Conservation (phyloP, 1,284 basidiomycete species). For the Marasmius sp. region DNA sequence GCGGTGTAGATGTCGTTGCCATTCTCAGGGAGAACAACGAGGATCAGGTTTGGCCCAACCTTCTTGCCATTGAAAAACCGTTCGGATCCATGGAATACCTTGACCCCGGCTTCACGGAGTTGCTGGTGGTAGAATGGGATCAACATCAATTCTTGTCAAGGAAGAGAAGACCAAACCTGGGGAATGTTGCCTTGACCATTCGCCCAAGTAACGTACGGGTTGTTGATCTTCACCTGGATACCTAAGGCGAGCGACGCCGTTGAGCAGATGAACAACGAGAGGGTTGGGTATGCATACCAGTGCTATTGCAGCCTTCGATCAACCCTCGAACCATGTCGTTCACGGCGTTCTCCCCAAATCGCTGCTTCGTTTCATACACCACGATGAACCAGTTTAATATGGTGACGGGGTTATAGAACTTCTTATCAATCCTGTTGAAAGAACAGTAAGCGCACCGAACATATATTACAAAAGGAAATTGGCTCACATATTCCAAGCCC, state of each 20-base stretch:
- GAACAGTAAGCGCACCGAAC: neutral
- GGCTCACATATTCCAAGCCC: slow-evolving; percentile 68
- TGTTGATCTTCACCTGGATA: neutral
- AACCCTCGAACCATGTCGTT: slow-evolving; percentile 1
- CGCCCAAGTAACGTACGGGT: slow-evolving; percentile 40
- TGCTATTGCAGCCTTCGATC: neutral
- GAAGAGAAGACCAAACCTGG: slow-evolving; percentile 32
- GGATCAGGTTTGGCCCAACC: slow-evolving; percentile 53
- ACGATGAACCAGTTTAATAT: slow-evolving; percentile 62
- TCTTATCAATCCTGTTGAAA: slow-evolving; percentile 57
- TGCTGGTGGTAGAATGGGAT: slow-evolving; percentile 31
- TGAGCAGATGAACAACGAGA: neutral
- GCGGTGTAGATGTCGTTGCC: slow-evolving; percentile 73
- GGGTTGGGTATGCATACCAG: neutral
- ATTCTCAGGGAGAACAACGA: slow-evolving; percentile 71
- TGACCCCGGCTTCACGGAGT: slow-evolving; percentile 46
- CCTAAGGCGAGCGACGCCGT: neutral
- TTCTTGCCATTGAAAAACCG: slow-evolving; percentile 29
- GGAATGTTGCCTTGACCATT: slow-evolving; percentile 54
- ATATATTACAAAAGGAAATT: neutral
- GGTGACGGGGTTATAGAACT: slow-evolving; percentile 51
- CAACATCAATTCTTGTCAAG: neutral
- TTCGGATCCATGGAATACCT: slow-evolving; percentile 4
- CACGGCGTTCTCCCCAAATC: slow-evolving; percentile 40
- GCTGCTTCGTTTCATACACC: slow-evolving; percentile 57